Evolutionary conservation across 495 filamentous ascomycete species (phyloP), one percentile per base, ranked within the genome.

Genomic region (Annulohypoxylon stygium): DNA sequence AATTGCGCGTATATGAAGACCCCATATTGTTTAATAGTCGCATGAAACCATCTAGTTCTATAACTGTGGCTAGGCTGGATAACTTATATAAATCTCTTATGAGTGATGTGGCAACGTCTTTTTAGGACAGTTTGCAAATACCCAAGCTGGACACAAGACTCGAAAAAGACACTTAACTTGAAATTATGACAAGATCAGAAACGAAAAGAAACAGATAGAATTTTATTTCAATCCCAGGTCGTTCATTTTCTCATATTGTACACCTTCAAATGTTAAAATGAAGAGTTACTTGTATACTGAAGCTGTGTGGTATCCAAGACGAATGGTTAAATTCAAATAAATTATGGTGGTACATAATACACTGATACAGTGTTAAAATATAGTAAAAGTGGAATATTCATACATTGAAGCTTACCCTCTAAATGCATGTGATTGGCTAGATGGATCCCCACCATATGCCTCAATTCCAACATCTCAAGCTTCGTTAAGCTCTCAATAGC

Each of bases 81-180:
- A 53, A 23, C 8, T 25, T 18, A 23, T 36, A 23, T 23, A 61
- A 61, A 23, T 25, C 6, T 59, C 30, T 61, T 62, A 62, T 67
- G 65, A 73, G 63, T 51, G 37, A 69, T 67, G 75, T 77, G 72
- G 72, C 72, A 72, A 77, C 39, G 61, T 63, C 20, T 61, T 54
- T 73, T 77, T 57, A 77, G 77, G 77, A 79, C 77, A 79, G 67
- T 65, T 78, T 76, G 75, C 77, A 77, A 77, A 73, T 60, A 75
- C 64, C 55, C n/a, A 65, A 78, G 72, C 66, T 60, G 54, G 66
- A 53, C 71, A 74, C 70, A 75, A 60, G 41, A 73, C 59, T 39
- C 30, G 65, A 65, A 59, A 57, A 75, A 9, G 25, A 65, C 23
- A 3, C 47, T 55, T 64, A 59, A 43, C 58, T 39, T 33, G 16